Base-by-base conservation (phyloP, 1,284 basidiomycete genomes). In the Pascua sp. region DNA sequence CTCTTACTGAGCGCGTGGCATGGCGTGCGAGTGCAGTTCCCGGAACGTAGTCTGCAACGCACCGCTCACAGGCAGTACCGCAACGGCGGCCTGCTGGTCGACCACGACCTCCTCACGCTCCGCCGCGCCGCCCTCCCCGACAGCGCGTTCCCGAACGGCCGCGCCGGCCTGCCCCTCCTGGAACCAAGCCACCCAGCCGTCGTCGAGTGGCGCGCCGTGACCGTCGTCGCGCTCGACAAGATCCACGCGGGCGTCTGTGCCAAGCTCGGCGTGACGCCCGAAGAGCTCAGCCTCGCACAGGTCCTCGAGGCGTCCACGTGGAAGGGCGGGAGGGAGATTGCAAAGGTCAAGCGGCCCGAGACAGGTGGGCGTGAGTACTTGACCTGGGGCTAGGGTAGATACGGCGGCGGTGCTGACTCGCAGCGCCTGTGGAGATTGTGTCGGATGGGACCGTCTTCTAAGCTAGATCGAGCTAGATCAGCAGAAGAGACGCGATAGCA, bases 171-270 rank as follows among this genome's bases (percentile, higher is more conserved):
- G 76, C 81, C 38, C 79, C 91, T 55, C 85, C 88, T 12, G 82
- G 82, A 45, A 79, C 89, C 42, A 75, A 81, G 13, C 82, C 90
- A 94, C 70, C 89, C 91, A 0, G 91, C 91, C 5, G 86, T 98
- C 52, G 86, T 97, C 43, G 94, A 98, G 78, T 96, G 94, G 93
- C 81, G 95, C 53, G 92, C 93, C 0, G 83, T 96, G 81, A 97
- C 94, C 0, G 89, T 98, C 42, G 88, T 96, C 59, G 85, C 88
- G 68, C 81, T 98, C 18, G 92, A 95, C 76, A 85, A 87, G 55
- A 85, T 92, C 59, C 88, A 89, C 2, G 80, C 84, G 39, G 81
- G 82, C 37, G 86, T 95, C 61, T 85, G 89, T 47, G 67, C 70
- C 53, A 82, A 84, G 63, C 80, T 89, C 48, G 38, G 78, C 76